phyloP scores from a whole-genome alignment of 495 filamentous ascomycete genomes.

The Aspergillus sparsus region DNA sequence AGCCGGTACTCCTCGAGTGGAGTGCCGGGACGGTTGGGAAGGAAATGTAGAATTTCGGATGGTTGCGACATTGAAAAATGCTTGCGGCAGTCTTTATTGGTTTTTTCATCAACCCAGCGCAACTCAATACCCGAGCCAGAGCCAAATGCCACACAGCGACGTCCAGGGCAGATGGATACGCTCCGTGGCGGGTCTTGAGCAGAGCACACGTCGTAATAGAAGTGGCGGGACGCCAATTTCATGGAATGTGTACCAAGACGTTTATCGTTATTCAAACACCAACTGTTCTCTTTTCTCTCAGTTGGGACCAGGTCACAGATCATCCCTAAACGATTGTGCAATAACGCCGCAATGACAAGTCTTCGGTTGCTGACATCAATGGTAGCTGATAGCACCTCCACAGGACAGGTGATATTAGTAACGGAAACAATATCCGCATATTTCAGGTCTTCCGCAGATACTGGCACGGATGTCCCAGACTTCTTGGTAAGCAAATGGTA shows the following conservation, averaged over 20 bases:
- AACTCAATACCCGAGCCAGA: conserved; percentile 68
- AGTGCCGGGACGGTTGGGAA: conserved; percentile 54
- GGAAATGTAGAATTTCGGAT: conserved; percentile 66
- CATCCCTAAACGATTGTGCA: conserved; percentile 63
- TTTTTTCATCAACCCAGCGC: conserved; percentile 68
- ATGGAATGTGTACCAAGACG: conserved; percentile 27
- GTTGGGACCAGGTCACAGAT: conserved; percentile 55
- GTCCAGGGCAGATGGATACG: conserved; percentile 68
- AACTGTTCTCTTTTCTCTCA: background rate
- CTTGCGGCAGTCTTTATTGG: conserved; percentile 57
- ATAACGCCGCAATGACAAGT: conserved; percentile 61
- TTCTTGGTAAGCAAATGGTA: conserved; percentile 52
- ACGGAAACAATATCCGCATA: conserved; percentile 44
- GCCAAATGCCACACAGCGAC: conserved; percentile 71
- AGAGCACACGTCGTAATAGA: conserved; percentile 62
- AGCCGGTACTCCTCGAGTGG: conserved; percentile 54
- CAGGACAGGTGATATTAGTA: conserved; percentile 59
- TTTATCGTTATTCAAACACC: background rate
- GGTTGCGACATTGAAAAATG: conserved; percentile 68
- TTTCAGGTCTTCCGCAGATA: conserved; percentile 15
- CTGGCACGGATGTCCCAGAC: conserved; percentile 17
- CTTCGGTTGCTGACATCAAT: conserved; percentile 62
- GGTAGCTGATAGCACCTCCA: conserved; percentile 58
- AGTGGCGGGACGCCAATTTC: conserved; percentile 32
- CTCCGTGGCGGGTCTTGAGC: conserved; percentile 65